Conservation (phyloP, 345 rosid species). For the Ceriops zippeliana region DNA sequence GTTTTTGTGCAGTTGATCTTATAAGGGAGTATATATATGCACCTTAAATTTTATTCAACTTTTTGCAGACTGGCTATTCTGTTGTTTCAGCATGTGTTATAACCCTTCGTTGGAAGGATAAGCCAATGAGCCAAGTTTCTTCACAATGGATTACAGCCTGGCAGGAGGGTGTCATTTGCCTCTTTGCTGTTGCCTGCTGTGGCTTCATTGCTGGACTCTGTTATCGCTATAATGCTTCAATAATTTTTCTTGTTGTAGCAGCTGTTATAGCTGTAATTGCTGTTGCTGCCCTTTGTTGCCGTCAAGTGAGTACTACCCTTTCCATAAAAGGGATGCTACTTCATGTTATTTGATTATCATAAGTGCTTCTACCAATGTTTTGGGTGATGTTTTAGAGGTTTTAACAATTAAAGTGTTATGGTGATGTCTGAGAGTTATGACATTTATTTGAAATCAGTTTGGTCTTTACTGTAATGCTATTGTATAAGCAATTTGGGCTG, state of each 20-base stretch:
- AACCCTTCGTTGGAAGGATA: slow-evolving; percentile 74
- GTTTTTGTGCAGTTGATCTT: slow-evolving; percentile 1
- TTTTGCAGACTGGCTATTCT: slow-evolving; percentile 92
- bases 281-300: slow-evolving; percentile 53
- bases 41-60: slow-evolving; percentile 9
- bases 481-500: too few species aligned
- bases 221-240: slow-evolving; percentile 59
- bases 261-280: slow-evolving; percentile 53
- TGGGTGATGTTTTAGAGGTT: too few species aligned
- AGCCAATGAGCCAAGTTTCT: slow-evolving; percentile 40
- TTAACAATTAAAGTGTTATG: too few species aligned
- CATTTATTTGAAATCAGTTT: neutral
- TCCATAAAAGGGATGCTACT: neutral
- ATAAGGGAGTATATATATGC: slow-evolving; percentile 1
- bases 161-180: slow-evolving; percentile 77
- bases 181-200: slow-evolving; percentile 59
- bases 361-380: too few species aligned
- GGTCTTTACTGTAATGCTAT: too few species aligned
- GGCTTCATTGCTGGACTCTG: slow-evolving; percentile 68
- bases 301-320: slow-evolving; percentile 49
- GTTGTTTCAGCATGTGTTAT: slow-evolving; percentile 94
- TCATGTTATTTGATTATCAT: too few species aligned
- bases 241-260: slow-evolving; percentile 43
- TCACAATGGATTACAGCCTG: slow-evolving; percentile 53
- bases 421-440: neutral